Evolutionary conservation across 257 asterid genomes (phyloP), one percentile per base, ranked within the genome.

Genomic region (Ligustrum vulgare): DNA sequence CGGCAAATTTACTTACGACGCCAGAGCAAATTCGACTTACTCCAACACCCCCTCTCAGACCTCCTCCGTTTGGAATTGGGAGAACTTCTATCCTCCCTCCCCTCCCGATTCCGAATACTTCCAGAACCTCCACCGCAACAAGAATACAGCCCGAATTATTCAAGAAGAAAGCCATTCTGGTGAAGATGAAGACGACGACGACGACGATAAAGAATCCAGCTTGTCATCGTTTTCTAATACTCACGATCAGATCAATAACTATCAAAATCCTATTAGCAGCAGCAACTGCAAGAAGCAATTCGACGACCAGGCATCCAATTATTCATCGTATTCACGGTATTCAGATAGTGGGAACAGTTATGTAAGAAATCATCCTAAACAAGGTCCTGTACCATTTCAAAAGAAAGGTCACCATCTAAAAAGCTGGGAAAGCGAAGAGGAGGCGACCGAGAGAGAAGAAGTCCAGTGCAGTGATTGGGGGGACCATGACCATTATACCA

Each of bases 1-100:
- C n/a, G 22, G 51, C 0, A 74, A 74, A 49, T 89, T 80, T 81
- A 85, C 90, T 20, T 89, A 88, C 84, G 73, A 84, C 2, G 94
- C 96, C 0, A 84, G 88, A 71, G 91, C 91, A 0, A 78, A 88
- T 71, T 86, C 98, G 4, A 92, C 93, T 28, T 92, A 85, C 76
- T 84, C 99, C 1, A 74, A 72, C 71, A 94, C 99, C 45, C 96
- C 98, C 23, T 94, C 99, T 1, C 99, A 94, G 65, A 67, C 94
- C 32, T 94, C 98, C 10, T 91, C 98, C 4, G 96, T 91, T 0
- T 94, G 99, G 99, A 92, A 94, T 69, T 94, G 99, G 99, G 99
- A 94, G 58, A 87, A 88, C 73, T 92, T 94, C 80, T 85, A 89
- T 66, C 98, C 99, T 8, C 97, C 99, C 8, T 90, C 99, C 6